phyloP scores from a whole-genome alignment of 352 stramenopile species.

The Phytophthora crassamura region DNA sequence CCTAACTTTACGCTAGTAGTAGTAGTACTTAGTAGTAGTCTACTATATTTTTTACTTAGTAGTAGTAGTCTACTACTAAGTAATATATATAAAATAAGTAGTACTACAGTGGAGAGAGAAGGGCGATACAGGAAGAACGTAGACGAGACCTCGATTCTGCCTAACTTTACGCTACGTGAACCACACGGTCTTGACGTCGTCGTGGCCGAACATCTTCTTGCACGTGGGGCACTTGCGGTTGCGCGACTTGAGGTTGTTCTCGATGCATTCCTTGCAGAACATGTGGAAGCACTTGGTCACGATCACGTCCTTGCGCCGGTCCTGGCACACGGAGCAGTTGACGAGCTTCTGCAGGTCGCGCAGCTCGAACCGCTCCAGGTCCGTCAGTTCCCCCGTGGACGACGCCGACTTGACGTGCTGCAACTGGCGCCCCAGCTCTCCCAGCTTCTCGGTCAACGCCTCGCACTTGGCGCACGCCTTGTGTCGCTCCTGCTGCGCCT shows the following conservation, averaged over 20 bases:
- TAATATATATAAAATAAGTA: too few species aligned
- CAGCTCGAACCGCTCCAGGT: conserved; percentile 84
- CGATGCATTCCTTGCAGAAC: conserved; percentile 90
- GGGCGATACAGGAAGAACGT: too few species aligned
- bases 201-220: conserved; percentile 92
- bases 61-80: too few species aligned
- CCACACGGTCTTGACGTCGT: conserved; percentile 88
- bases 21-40: too few species aligned
- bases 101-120: too few species aligned
- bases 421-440: conserved; percentile 54
- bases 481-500: conserved; percentile 61
- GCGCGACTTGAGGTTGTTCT: conserved; percentile 88
- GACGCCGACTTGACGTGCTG: conserved; percentile 41
- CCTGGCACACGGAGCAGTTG: conserved; percentile 87
- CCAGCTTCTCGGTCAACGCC: conserved; percentile 55
- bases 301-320: conserved; percentile 87
- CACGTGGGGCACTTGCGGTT: conserved; percentile 91
- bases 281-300: conserved; percentile 91
- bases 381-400: conserved; percentile 53
- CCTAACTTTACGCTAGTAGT: too few species aligned
- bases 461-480: conserved; percentile 69
- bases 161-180: conserved; percentile 56
- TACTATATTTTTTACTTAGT: too few species aligned
- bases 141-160: not conserved
- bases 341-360: conserved; percentile 85